Base-by-base conservation (phyloP, 2,329 filamentous ascomycete genomes). In the Talaromyces sp. region DNA sequence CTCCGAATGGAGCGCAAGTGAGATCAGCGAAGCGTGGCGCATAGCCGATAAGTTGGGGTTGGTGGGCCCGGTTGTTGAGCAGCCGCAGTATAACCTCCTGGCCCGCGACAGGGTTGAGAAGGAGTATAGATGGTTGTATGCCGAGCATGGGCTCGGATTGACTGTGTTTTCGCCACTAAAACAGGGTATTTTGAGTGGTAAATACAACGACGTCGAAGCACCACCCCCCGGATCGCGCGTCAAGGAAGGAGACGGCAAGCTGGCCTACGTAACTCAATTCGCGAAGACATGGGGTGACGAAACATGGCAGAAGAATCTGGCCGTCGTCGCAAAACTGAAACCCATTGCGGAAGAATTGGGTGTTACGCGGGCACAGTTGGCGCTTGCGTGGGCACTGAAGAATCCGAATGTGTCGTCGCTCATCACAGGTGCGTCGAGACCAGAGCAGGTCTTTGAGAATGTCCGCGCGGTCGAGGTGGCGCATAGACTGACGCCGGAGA, bases 21-120 rank as follows among this genome's bases (percentile, higher is more conserved):
- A 90, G 78, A 89, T 90, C 72, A 83, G 84, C 6, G 82, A 86
- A 65, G 88, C 88, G 3, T 86, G 85, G 83, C 80, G 85, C 45
- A 79, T 86, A 67, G 86, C 88, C 39, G 86, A 89, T 69, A 82
- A 81, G 68, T 81, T 89, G 9, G 81, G 83, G 14, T 79, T 90
- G 47, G 83, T 90, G 67, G 87, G 86, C 8, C 88, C 88, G 2
- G 70, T 89, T 37, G 85, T 89, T 77, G 88, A 90, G 76, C 88
- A 90, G 77, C 87, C 87, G 1, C 80, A 84, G 60, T 90, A 90
- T 78, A 89, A 88, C 78, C 84, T 89, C 76, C 80, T 90, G 14
- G 78, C 78, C 52, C 84, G 87, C 27, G 78, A 86, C 68, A 85
- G 85, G 71, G 86, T 90, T n/a, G 88, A 90, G 78, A 78, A 78